Percentiles rank a stretch among this genome's conserved stretches.
These are phyloP conservation scores for Lyophyllum shimeji DNA, from an alignment of 768 basidiomycete species.

Conservation along the genomic window DNA sequence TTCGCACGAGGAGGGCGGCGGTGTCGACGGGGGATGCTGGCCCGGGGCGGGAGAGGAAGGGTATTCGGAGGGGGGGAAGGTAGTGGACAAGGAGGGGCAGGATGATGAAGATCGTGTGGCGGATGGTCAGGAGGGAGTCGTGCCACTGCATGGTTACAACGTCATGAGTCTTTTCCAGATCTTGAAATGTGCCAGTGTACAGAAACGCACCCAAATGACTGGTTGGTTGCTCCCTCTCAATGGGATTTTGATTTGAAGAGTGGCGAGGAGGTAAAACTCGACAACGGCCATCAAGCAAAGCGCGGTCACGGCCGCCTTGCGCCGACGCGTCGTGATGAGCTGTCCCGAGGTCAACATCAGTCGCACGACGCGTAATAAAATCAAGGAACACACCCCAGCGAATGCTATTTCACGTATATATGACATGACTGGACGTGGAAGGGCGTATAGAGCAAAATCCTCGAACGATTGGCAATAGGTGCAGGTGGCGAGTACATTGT, in stretches of 20 bases:
- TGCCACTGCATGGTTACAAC: conserved; percentile 52
- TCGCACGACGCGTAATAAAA: neutral
- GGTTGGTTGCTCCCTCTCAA: conserved; percentile 17
- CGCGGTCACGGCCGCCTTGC: conserved; percentile 43
- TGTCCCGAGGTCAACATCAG: conserved; percentile 19
- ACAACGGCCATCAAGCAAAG: conserved; percentile 49
- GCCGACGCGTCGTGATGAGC: conserved; percentile 29
- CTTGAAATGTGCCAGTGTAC: neutral
- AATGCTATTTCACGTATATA: conserved; percentile 60
- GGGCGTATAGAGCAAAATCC: conserved; percentile 60
- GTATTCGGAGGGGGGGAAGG: conserved; percentile 37
- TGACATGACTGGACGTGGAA: conserved; percentile 53
- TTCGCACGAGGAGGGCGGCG: conserved; percentile 20
- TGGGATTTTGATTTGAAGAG: conserved; percentile 47
- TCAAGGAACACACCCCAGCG: conserved; percentile 41
- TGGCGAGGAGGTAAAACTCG: conserved; percentile 55
- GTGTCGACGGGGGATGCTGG: conserved; percentile 23
- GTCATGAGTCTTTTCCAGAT: neutral
- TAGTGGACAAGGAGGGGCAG: conserved; percentile 52
- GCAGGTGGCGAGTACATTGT: conserved; percentile 60
- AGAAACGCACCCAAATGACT: conserved; percentile 33
- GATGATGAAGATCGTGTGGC: conserved; percentile 58
- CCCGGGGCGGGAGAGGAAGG: conserved; percentile 22
- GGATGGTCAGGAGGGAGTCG: conserved; percentile 52
- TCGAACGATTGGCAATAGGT: conserved; percentile 60